Base-by-base conservation (phyloP, 1,284 basidiomycete species). In the Cryptococcus sp. region DNA sequence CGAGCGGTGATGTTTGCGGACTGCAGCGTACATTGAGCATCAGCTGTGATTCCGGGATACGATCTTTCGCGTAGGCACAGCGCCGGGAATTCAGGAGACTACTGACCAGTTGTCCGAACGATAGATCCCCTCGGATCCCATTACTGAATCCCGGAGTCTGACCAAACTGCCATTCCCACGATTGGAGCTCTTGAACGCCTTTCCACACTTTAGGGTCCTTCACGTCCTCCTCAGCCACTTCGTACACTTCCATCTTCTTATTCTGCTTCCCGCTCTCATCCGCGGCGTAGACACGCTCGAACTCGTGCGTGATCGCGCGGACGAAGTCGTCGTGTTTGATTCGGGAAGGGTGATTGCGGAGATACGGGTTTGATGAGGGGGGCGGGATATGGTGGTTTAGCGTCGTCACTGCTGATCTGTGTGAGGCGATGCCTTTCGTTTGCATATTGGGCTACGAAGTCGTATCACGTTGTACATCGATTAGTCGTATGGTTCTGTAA, bases 161-260 rank as follows among this genome's bases (percentile, higher is more conserved):
- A 0, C 94, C 95, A 70, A 86, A 97, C 30, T 85, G 82, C 93
- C 94, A 99, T 23, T 90, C 85, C 96, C 95, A 98, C 42, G 84
- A 52, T 46, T 57, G 57, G 46, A 96, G 79, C 71, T 94, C 91
- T 1, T 80, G 78, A 71, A 90, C 87, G 10, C 89, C 89, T 25
- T 82, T 77, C 57, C 77, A 79, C 19, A 94, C 86, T 48, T 78
- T 76, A 2, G 39, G 19, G 11, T 82, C 73, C 38, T 82, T 80
- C 10, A 79, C 66, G 50, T 58, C 48, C 15, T 61, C 58, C n/a
- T 65, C 55, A 3, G 43, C 20, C 3, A 62, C 62, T 25, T 58
- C 54, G n/a, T 48, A 42, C 10, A 57, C 62, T 47, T 59, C 53
- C 62, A 52, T 59, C 30, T 49, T 52, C 39, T 47, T 57, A 10